phyloP scores from a whole-genome alignment of 805 yeast species.

The Tetrapisispora fleetii region DNA sequence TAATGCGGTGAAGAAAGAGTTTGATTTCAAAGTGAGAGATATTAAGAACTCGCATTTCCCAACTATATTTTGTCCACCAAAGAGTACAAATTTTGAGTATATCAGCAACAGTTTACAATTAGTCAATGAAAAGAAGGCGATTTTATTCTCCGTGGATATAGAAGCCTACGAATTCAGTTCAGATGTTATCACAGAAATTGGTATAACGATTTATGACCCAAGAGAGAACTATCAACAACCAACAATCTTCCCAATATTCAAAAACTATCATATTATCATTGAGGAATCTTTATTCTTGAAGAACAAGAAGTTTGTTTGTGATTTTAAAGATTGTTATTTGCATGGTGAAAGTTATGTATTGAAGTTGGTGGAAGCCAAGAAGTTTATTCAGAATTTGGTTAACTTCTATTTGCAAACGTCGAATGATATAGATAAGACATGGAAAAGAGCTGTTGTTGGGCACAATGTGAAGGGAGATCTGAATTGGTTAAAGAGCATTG shows the following conservation, averaged over 20 bases:
- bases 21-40: conserved; percentile 8
- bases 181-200: conserved; percentile 44
- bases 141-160: conserved; percentile 40
- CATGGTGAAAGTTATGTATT: conserved; percentile 40
- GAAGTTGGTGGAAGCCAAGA: conserved; percentile 28
- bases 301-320: conserved; percentile 48
- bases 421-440: conserved; percentile 17
- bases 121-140: conserved; percentile 16
- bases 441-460: conserved; percentile 41
- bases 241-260: conserved; percentile 33
- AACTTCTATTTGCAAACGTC: conserved; percentile 33
- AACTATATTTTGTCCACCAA: conserved; percentile 13
- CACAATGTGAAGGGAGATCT: conserved; percentile 50
- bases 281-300: conserved; percentile 32
- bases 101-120: conserved; percentile 11
- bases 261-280: conserved; percentile 36
- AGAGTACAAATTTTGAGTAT: conserved; percentile 13
- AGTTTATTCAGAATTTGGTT: conserved; percentile 34
- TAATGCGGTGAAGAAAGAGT: conserved; percentile 4
- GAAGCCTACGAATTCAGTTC: conserved; percentile 45
- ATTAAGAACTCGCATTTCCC: conserved; percentile 18
- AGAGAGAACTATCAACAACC: conserved; percentile 27
- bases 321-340: conserved; percentile 40
- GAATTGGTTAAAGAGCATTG: conserved; percentile 38
- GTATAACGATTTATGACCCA: conserved; percentile 48